These are phyloP conservation scores for Pythium utonaiense DNA, from an alignment of 352 stramenopile genomes.

Conservation along the genomic window DNA sequence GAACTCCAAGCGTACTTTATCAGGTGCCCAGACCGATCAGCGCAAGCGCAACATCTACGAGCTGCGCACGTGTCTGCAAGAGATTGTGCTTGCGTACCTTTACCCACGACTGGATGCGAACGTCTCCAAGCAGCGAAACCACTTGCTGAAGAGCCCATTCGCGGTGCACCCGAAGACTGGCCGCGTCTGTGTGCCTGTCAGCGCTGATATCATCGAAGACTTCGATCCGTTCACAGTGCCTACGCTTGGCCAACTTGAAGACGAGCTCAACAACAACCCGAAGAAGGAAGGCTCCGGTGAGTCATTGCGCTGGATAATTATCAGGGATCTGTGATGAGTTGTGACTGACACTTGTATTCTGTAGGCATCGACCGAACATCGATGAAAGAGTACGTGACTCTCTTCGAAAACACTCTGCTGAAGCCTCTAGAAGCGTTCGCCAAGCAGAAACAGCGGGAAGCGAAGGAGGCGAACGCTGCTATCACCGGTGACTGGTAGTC, in stretches of 20 bases:
- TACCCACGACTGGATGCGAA: slow-evolving; percentile 99
- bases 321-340: background rate
- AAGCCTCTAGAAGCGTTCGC: slow-evolving; percentile 56
- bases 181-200: slow-evolving; percentile 97
- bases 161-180: slow-evolving; percentile 98
- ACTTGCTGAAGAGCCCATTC: slow-evolving; percentile 99
- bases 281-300: slow-evolving; percentile 28
- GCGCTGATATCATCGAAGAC: slow-evolving; percentile 68
- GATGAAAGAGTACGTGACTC: slow-evolving; percentile 68
- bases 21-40: slow-evolving; percentile 32
- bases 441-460: slow-evolving; percentile 73
- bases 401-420: slow-evolving; percentile 71
- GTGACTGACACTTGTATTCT: background rate
- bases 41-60: slow-evolving; percentile 68
- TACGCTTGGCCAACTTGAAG: slow-evolving; percentile 74
- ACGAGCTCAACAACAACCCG: slow-evolving; percentile 71
- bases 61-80: slow-evolving; percentile 88
- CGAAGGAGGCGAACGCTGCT: slow-evolving; percentile 62
- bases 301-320: too few relatives aligned
- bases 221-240: slow-evolving; percentile 89
- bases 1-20: slow-evolving; percentile 37
- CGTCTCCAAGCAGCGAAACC: slow-evolving; percentile 99
- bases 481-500: slow-evolving; percentile 80
- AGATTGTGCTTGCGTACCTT: slow-evolving; percentile 95
- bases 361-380: slow-evolving; percentile 43